Percentiles rank a stretch among this genome's conserved stretches.
Conservation (phyloP, 257 asterid species). For the Hygrophila difformis region DNA sequence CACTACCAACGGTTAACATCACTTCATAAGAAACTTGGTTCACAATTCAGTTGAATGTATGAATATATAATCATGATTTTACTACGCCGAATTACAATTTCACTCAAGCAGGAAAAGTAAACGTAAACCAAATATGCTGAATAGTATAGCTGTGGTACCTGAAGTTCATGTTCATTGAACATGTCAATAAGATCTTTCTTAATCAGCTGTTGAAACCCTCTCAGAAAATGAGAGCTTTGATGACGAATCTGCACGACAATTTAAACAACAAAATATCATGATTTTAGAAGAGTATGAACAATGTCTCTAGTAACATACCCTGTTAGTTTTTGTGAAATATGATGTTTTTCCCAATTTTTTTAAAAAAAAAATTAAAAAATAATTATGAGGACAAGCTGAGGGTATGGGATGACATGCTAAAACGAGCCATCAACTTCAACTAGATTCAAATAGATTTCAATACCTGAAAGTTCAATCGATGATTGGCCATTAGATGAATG, state of each 20-base stretch:
- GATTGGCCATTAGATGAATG: constrained; percentile 93
- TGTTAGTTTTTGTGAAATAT: neutral
- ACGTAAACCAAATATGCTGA: neutral
- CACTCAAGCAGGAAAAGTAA: neutral
- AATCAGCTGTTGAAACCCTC: constrained; percentile 90
- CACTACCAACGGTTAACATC: too few species aligned
- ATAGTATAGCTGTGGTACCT: constrained; percentile 37
- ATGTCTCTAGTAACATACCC: neutral
- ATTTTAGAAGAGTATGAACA: neutral
- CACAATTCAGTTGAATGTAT: too few species aligned
- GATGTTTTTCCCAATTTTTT: too few species aligned
- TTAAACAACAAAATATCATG: neutral
- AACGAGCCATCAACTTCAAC: too few species aligned
- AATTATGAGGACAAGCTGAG: too few species aligned
- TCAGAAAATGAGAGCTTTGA: constrained; percentile 86
- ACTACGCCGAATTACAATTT: neutral
- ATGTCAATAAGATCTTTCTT: constrained; percentile 90
- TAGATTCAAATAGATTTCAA: too few species aligned
- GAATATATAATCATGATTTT: neutral
- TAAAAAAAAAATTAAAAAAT: too few species aligned
- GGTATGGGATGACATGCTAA: too few species aligned
- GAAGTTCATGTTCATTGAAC: constrained; percentile 97
- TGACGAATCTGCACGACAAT: constrained; percentile 69
- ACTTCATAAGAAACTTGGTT: too few species aligned
- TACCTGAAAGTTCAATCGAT: constrained; percentile 90